These are phyloP conservation scores for Hibiscus syriacus DNA, from an alignment of 345 rosid genomes.

Conservation along the genomic window DNA sequence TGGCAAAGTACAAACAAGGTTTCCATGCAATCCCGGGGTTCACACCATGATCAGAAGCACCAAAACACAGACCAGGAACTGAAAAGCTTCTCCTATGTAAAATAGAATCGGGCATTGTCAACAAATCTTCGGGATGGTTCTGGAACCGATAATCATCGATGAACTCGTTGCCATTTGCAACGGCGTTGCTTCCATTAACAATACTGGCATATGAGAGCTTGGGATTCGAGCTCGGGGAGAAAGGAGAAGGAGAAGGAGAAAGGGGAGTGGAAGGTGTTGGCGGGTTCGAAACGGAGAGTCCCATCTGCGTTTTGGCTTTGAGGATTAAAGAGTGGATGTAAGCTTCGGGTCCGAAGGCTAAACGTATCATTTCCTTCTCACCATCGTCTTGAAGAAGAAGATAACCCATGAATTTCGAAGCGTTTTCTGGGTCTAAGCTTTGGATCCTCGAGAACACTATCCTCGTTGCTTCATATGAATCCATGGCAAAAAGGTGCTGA, in stretches of 20 bases:
- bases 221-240: no score
- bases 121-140: slow-evolving; percentile 33
- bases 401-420: slow-evolving; percentile 63
- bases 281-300: slow-evolving; percentile 18
- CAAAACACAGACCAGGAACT: slow-evolving; percentile 36
- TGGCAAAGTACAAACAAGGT: slow-evolving; percentile 52
- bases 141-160: slow-evolving; percentile 42
- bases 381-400: slow-evolving; percentile 58
- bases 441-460: slow-evolving; percentile 52
- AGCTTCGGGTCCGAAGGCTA: slow-evolving; percentile 58
- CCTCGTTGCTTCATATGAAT: slow-evolving; percentile 56
- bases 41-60: slow-evolving; percentile 33
- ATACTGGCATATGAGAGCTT: slow-evolving; percentile 33
- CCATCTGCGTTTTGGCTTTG: slow-evolving; percentile 44
- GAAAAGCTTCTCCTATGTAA: slow-evolving; percentile 41
- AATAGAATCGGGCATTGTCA: slow-evolving; percentile 15
- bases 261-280: slow-evolving; percentile 19
- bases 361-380: slow-evolving; percentile 55
- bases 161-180: slow-evolving; percentile 16
- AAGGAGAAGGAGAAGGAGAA: slow-evolving; percentile 18
- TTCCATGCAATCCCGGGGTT: slow-evolving; percentile 49
- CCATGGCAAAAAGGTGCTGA: slow-evolving; percentile 28
- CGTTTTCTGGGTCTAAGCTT: slow-evolving; percentile 50
- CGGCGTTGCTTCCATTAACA: slow-evolving; percentile 34
- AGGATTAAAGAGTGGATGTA: slow-evolving; percentile 37